These are phyloP conservation scores for Dryadomyces quercus-mongolicae DNA, from an alignment of 2,329 filamentous ascomycete species.

Conservation along the genomic window DNA sequence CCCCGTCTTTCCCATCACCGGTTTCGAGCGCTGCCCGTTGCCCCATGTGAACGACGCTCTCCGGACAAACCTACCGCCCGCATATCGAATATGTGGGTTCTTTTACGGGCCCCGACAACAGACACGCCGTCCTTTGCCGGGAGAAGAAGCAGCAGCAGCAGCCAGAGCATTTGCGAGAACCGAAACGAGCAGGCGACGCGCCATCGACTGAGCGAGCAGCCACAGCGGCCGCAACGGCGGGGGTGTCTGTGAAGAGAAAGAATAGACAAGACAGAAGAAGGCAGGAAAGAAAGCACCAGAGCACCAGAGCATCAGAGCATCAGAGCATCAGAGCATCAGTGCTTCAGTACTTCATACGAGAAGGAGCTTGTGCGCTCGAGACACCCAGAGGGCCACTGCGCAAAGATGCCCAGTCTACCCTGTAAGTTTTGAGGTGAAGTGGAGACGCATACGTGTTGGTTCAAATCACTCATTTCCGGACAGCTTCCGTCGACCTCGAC, in stretches of 20 bases:
- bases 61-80: conserved; percentile 13
- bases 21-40: not conserved
- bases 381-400: not conserved
- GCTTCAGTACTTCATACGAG: no score
- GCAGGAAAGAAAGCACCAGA: not conserved
- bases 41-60: not conserved
- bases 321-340: no score
- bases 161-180: conserved; percentile 3
- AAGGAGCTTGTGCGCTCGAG: not conserved
- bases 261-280: not conserved
- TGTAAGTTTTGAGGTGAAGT: conserved; percentile 12
- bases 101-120: conserved; percentile 15
- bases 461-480: no score
- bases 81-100: conserved; percentile 16
- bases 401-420: conserved; percentile 23
- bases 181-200: not conserved
- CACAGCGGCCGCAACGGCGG: not conserved
- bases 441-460: not conserved
- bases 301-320: not conserved
- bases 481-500: conserved; percentile 93
- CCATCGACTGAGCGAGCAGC: not conserved
- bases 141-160: conserved; percentile 8
- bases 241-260: not conserved
- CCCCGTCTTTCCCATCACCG: not conserved
- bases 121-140: conserved; percentile 16